Base-by-base conservation (phyloP, 192 early-diverging fungal species). In the Backusella tarrabulga region DNA sequence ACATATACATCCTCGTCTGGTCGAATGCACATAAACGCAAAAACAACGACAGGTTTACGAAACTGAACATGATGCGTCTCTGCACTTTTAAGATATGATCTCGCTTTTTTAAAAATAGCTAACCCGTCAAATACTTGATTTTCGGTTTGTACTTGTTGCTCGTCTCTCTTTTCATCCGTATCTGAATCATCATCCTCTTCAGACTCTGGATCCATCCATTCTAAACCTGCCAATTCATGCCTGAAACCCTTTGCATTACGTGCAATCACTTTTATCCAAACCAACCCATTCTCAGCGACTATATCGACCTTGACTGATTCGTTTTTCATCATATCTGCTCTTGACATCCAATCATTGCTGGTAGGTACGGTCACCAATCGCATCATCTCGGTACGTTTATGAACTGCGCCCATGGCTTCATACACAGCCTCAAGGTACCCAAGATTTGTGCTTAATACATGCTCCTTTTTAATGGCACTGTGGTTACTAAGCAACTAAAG, bases 201-300 rank as follows among this genome's bases (percentile, higher is more conserved):
- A 46, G 82, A 81, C 4, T 82, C 81, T n/a, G 76, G 73, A 34
- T 69, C 76, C 21, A 81, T 73, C 60, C 75, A 76, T 52, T 87
- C 86, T 75, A 86, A 72, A 7, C 80, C 86, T 9, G 81, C 84
- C 72, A 85, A 82, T 66, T 87, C 88, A 15, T 86, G 84, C n/a
- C 84, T 56, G 23, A 87, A 72, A 23, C 77, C 84, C 67, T 80
- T 82, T 41, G 83, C 79, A 67, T 85, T 89, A 6, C 86, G 85
- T 34, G 86, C 85, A 75, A 86, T 85, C 26, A 86, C 83, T 71
- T 80, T 80, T 29, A 87, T 79, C 88, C 86, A 89, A 17, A 80
- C 82, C 67, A 81, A 76, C 4, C 83, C 85, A 67, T 84, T 73
- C 50, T 89, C 86, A 0, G 88, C 83, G 0, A 87, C 83, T 2